phyloP scores from a whole-genome alignment of 805 yeast genomes.

The Allodekkera sacchari region DNA sequence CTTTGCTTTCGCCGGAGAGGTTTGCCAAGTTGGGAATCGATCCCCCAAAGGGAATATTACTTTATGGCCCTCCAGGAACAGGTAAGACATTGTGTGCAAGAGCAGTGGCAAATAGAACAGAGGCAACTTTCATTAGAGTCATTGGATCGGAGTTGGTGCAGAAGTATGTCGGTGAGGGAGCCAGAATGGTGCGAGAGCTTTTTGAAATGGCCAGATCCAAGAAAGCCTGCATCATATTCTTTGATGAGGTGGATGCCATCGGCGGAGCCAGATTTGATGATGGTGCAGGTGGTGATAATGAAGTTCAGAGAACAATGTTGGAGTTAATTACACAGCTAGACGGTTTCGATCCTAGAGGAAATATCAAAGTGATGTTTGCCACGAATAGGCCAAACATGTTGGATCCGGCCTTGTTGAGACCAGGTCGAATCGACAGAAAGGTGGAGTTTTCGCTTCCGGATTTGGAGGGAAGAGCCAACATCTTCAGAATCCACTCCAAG shows the following conservation, averaged over 20 bases:
- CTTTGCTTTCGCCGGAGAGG: slow-evolving; percentile 89
- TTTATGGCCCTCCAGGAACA: slow-evolving; percentile 98
- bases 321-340: slow-evolving; percentile 96
- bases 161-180: slow-evolving; percentile 99
- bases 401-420: slow-evolving; percentile 96
- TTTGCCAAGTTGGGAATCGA: slow-evolving; percentile 96
- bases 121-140: slow-evolving; percentile 96
- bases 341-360: slow-evolving; percentile 98
- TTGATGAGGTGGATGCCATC: slow-evolving; percentile 97
- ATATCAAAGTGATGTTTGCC: slow-evolving; percentile 98
- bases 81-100: slow-evolving; percentile 98
- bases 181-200: slow-evolving; percentile 97
- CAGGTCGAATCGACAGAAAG: slow-evolving; percentile 98
- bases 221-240: slow-evolving; percentile 95
- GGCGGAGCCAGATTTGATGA: slow-evolving; percentile 99
- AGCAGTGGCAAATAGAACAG: slow-evolving; percentile 98
- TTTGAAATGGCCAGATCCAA: slow-evolving; percentile 99
- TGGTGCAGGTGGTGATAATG: slow-evolving; percentile 99
- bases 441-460: slow-evolving; percentile 97
- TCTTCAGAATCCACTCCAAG: slow-evolving; percentile 93
- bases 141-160: slow-evolving; percentile 98
- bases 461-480: slow-evolving; percentile 95
- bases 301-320: slow-evolving; percentile 98
- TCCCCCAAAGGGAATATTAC: slow-evolving; percentile 95
- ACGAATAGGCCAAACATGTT: slow-evolving; percentile 97